Conservation (phyloP, 2,329 filamentous ascomycete genomes). For the Lojkania enalia region DNA sequence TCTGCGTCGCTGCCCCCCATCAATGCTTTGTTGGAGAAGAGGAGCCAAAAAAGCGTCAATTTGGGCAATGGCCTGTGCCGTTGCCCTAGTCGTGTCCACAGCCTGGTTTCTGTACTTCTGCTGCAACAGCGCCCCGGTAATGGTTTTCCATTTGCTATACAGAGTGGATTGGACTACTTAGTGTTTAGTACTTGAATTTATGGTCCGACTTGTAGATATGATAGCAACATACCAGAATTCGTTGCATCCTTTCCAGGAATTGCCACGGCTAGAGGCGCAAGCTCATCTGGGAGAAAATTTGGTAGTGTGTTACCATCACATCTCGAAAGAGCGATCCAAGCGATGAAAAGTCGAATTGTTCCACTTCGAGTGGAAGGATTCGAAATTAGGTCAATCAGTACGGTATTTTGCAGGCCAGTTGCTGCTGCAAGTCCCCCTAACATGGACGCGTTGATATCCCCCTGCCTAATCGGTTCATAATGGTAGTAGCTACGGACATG, state of each 20-base stretch:
- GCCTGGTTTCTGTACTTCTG: slow-evolving; percentile 12
- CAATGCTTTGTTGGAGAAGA: slow-evolving; percentile 20
- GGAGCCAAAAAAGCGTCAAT: slow-evolving; percentile 28
- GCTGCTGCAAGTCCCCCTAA: slow-evolving; percentile 15
- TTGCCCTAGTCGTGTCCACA: slow-evolving; percentile 6
- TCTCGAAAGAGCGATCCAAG: slow-evolving; percentile 21
- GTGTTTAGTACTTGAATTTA: no score
- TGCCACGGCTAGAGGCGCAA: slow-evolving; percentile 4
- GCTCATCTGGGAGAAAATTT: slow-evolving; percentile 21
- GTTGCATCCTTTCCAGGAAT: slow-evolving; percentile 4
- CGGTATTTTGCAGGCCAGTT: slow-evolving; percentile 11
- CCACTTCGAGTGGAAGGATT: slow-evolving; percentile 16
- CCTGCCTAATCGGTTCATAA: slow-evolving; percentile 5
- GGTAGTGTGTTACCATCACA: slow-evolving; percentile 13
- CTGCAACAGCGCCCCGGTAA: slow-evolving; percentile 25
- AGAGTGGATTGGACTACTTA: slow-evolving; percentile 18
- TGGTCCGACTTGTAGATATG: no score
- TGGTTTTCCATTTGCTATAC: slow-evolving; percentile 30
- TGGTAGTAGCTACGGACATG: slow-evolving; percentile 28
- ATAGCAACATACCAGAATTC: slow-evolving; percentile 5
- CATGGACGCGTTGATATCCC: slow-evolving; percentile 8
- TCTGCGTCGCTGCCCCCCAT: slow-evolving; percentile 20
- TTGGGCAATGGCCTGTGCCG: slow-evolving; percentile 14
- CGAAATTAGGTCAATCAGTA: slow-evolving; percentile 8
- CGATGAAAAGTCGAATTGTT: slow-evolving; percentile 21